Conservation (phyloP, 2,329 filamentous ascomycete species). For the Clarireedia homoeocarpa region DNA sequence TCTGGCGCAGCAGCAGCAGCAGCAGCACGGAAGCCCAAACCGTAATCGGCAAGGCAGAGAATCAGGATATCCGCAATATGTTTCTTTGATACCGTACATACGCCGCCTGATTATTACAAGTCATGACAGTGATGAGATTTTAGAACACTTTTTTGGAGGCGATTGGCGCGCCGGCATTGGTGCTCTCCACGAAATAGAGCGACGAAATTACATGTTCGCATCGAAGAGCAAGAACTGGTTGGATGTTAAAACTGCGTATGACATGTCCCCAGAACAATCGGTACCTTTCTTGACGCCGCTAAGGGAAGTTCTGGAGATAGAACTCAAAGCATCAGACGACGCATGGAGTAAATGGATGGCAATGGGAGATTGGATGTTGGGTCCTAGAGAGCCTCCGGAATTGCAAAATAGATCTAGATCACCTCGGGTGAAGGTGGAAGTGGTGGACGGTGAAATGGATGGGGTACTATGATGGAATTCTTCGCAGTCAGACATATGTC, state of each 20-base stretch:
- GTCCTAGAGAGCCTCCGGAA: conserved; percentile 39
- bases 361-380: conserved; percentile 99
- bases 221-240: conserved; percentile 90
- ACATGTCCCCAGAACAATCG: conserved; percentile 63
- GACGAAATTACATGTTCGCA: conserved; percentile 90
- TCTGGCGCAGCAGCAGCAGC: background rate
- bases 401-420: background rate
- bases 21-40: background rate
- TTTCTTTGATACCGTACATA: conserved; percentile 81
- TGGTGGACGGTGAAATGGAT: conserved; percentile 9
- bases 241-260: conserved; percentile 82
- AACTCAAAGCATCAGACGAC: conserved; percentile 75
- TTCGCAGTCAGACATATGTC: background rate
- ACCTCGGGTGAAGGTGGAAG: conserved; percentile 13
- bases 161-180: conserved; percentile 78
- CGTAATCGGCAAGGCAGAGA: background rate
- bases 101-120: conserved; percentile 85
- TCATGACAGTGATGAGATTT: conserved; percentile 77
- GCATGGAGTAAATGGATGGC: conserved; percentile 92
- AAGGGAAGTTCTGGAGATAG: conserved; percentile 65
- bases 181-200: conserved; percentile 77
- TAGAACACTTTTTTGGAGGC: conserved; percentile 96
- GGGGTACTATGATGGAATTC: background rate
- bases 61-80: conserved; percentile 22
- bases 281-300: conserved; percentile 82